phyloP scores from a whole-genome alignment of 768 basidiomycete species.

The Tricholoma hemisulphureum region DNA sequence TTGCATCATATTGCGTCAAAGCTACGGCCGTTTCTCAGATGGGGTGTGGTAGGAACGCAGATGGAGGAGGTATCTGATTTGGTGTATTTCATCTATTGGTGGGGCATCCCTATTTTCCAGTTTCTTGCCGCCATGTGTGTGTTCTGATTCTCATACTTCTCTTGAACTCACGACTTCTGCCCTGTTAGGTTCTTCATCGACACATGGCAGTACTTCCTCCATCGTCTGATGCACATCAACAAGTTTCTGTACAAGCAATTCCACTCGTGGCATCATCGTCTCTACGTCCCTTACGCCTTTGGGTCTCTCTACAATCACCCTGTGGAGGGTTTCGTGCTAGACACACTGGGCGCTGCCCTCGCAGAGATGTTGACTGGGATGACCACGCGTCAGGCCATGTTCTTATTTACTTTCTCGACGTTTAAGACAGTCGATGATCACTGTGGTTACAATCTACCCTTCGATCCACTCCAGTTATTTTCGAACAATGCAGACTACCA shows the following conservation, averaged over 20 bases:
- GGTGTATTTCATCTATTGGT: constrained; percentile 85
- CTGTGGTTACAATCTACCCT: constrained; percentile 86
- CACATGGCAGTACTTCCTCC: constrained; percentile 97
- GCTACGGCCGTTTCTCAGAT: constrained; percentile 38
- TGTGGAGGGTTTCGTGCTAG: constrained; percentile 88
- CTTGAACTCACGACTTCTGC: neutral
- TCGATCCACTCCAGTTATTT: constrained; percentile 88
- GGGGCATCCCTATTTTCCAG: constrained; percentile 77
- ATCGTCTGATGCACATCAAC: constrained; percentile 88
- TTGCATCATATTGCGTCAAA: constrained; percentile 41
- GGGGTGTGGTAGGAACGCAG: constrained; percentile 41
- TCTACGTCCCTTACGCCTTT: constrained; percentile 96
- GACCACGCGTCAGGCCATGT: constrained; percentile 75
- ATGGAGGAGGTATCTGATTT: constrained; percentile 37
- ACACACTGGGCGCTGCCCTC: constrained; percentile 75
- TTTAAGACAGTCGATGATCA: constrained; percentile 96
- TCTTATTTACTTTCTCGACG: constrained; percentile 82
- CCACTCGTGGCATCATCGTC: constrained; percentile 92
- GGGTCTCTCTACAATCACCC: constrained; percentile 98
- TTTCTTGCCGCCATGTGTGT: constrained; percentile 82
- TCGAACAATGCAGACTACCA: constrained; percentile 95
- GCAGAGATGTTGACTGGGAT: constrained; percentile 70
- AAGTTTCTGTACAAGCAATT: constrained; percentile 88
- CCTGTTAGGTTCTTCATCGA: constrained; percentile 81
- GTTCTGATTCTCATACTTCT: neutral